Evolutionary conservation across 768 basidiomycete species (phyloP).

Genomic region (Kondoa malvinella): DNA sequence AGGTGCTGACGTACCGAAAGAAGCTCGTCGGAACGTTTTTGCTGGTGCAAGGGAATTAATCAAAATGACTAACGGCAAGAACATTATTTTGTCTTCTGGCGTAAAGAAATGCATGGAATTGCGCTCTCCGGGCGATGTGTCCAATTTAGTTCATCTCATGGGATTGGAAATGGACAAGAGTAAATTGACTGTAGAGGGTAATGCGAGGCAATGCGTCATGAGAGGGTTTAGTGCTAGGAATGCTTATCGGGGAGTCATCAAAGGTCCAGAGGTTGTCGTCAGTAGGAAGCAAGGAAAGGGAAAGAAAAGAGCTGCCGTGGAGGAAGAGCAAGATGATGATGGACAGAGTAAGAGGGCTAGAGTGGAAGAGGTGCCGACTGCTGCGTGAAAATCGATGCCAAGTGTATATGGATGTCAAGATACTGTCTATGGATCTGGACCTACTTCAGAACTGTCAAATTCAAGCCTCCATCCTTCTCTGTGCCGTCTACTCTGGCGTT

Average conservation of each 20-base stretch:
- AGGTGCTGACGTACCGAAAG: conserved; percentile 28
- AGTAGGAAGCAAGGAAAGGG: background rate
- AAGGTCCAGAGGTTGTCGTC: conserved; percentile 8
- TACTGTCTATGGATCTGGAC: too few species aligned
- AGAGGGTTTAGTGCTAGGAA: conserved; percentile 8
- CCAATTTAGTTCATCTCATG: conserved; percentile 41
- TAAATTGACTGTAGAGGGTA: conserved; percentile 10
- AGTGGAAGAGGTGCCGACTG: background rate
- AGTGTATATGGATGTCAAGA: too few species aligned
- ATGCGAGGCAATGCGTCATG: conserved; percentile 14
- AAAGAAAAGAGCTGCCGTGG: background rate
- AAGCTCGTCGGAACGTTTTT: conserved; percentile 52
- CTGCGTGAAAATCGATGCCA: too few species aligned
- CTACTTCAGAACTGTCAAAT: too few species aligned
- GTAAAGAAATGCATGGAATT: conserved; percentile 46
- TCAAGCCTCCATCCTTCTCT: too few species aligned
- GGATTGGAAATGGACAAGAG: conserved; percentile 11
- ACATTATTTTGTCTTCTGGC: conserved; percentile 54
- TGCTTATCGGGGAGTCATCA: conserved; percentile 15
- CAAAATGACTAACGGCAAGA: conserved; percentile 64
- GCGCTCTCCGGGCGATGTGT: conserved; percentile 54
- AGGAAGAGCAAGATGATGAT: background rate
- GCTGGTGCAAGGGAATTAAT: conserved; percentile 72
- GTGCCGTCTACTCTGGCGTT: too few species aligned
- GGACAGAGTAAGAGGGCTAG: background rate